phyloP scores from a whole-genome alignment of 2,329 filamentous ascomycete genomes.

The Claviceps fusiformis region DNA sequence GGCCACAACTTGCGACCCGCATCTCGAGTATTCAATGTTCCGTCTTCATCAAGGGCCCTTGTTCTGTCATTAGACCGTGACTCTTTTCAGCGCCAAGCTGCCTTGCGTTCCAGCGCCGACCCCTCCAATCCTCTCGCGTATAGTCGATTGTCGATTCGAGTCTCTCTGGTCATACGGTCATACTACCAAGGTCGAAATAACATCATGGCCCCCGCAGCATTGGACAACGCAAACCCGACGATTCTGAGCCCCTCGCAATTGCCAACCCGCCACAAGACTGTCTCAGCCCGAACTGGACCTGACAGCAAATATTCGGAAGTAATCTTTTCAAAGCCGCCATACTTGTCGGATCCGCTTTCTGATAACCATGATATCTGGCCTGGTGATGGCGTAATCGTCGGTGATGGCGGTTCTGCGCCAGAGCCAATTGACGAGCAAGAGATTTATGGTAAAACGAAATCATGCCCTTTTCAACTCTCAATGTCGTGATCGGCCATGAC shows the following conservation, averaged over 20 bases:
- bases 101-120: background rate
- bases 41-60: background rate
- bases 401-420: constrained; percentile 43
- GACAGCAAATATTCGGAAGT: constrained; percentile 34
- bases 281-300: constrained; percentile 30
- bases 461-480: background rate
- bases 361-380: constrained; percentile 22
- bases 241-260: constrained; percentile 81
- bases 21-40: background rate
- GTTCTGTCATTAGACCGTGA: too few species aligned
- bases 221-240: constrained; percentile 81
- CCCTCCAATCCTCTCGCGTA: too few species aligned
- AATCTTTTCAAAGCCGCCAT: constrained; percentile 31
- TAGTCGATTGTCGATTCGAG: too few species aligned
- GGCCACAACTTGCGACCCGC: background rate
- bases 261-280: constrained; percentile 54
- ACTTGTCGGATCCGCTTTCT: constrained; percentile 27
- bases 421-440: constrained; percentile 95
- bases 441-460: constrained; percentile 59
- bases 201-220: constrained; percentile 15
- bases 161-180: too few species aligned
- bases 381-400: constrained; percentile 22
- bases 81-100: background rate
- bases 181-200: background rate
- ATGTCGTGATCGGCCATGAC: too few species aligned